phyloP scores from a whole-genome alignment of 306 rosid genomes.

The barrel medic (Medicago truncatula) region DNA sequence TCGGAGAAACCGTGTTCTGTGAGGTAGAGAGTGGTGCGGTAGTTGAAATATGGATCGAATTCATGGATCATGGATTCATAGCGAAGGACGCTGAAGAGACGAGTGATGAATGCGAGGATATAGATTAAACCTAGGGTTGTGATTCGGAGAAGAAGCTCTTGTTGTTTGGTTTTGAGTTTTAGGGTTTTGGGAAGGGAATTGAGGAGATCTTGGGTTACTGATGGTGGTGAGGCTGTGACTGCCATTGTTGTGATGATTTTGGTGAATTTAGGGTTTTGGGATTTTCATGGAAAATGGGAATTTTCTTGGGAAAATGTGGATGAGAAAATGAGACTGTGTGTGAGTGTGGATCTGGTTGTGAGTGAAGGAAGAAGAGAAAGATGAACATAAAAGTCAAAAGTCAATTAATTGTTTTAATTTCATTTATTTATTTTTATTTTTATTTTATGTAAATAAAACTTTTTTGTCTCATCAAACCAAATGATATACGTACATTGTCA shows the following conservation, averaged over 20 bases:
- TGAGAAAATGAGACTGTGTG: background rate
- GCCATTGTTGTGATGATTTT: conserved; percentile 26
- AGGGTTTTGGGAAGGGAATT: conserved; percentile 56
- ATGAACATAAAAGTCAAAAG: background rate
- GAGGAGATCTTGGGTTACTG: conserved; percentile 59
- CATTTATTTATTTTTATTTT: too few relatives aligned
- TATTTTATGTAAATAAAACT: too few relatives aligned
- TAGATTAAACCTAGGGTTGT: conserved; percentile 72
- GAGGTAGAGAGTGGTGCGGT: conserved; percentile 85
- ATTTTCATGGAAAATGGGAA: conserved; percentile 43
- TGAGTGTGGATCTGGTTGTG: conserved; percentile 38
- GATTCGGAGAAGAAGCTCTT: conserved; percentile 91
- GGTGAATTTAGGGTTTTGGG: background rate
- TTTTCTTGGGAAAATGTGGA: conserved; percentile 32
- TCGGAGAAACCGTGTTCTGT: conserved; percentile 86
- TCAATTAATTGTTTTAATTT: background rate
- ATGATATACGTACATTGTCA: too few relatives aligned
- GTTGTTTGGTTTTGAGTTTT: conserved; percentile 92
- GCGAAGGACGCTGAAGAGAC: conserved; percentile 94
- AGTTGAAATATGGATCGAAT: conserved; percentile 97
- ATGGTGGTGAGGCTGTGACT: conserved; percentile 12
- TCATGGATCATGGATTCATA: conserved; percentile 99
- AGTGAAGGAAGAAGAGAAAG: conserved; percentile 1
- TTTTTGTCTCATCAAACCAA: too few relatives aligned
- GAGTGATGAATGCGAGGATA: conserved; percentile 86